phyloP scores from a whole-genome alignment of 2,329 filamentous ascomycete species.

The Clonostachys sp. region DNA sequence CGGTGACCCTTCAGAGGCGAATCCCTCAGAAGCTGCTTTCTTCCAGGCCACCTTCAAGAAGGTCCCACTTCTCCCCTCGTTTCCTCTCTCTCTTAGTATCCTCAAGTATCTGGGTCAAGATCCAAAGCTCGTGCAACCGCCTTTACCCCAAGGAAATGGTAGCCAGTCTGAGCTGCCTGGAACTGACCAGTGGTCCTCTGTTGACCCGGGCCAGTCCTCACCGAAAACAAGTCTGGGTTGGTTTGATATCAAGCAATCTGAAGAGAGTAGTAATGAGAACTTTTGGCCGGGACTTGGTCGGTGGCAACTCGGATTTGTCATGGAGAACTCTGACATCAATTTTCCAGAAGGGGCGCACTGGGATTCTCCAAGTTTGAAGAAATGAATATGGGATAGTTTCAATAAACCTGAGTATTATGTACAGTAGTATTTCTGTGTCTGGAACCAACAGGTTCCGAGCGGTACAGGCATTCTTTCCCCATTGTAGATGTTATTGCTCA shows the following conservation, averaged over 20 bases:
- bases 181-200: constrained; percentile 40
- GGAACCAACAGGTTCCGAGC: too few species aligned
- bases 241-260: constrained; percentile 37
- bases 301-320: constrained; percentile 35
- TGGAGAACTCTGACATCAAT: constrained; percentile 21
- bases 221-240: constrained; percentile 32
- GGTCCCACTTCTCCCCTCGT: background rate
- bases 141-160: constrained; percentile 33
- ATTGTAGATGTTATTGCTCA: too few species aligned
- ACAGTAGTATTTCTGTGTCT: too few species aligned
- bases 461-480: too few species aligned
- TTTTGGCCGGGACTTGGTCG: constrained; percentile 41
- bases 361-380: background rate
- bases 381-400: too few species aligned
- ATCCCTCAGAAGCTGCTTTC: constrained; percentile 20
- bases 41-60: constrained; percentile 32
- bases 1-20: constrained; percentile 14
- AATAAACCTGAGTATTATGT: too few species aligned
- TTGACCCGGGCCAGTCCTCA: constrained; percentile 21
- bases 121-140: constrained; percentile 39
- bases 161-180: constrained; percentile 36
- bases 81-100: constrained; percentile 1
- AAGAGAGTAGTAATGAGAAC: constrained; percentile 23
- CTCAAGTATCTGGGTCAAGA: constrained; percentile 13
- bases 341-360: constrained; percentile 1